Base-by-base conservation (phyloP, 805 yeast species). In the Priceomyces castillae region DNA sequence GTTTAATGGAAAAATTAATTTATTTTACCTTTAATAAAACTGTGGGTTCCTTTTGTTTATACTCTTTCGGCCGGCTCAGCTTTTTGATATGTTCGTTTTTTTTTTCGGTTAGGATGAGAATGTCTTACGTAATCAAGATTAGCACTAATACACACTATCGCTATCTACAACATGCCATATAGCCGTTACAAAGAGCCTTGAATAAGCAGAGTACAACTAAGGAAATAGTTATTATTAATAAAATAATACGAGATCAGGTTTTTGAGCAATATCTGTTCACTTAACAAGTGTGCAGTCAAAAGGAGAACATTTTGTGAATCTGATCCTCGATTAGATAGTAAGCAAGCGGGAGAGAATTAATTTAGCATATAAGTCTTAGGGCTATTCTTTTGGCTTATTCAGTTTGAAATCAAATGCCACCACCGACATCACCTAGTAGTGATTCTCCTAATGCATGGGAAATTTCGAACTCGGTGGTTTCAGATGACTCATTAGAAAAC, bases 391-490 rank as follows among this genome's bases (percentile, higher is more conserved):
- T 23, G 26, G 6, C 9, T 10, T 7, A 23, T 23, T 10, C 10
- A 23, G 10, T 7, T 23, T 12, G 17, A 14, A 16, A 18, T n/a
- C 22, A 26, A 17, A 46, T 46, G 49, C 49, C 49, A 15, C 49
- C 49, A 19, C 49, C 46, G n/a, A 36, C 49, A 9, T 42, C 46
- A 5, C 49, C 49, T 7, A 30, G 41, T 15, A 37, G 42, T 30
- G 35, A 22, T 10, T 28, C 30, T 23, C 41, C 37, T 11, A 18
- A 25, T 15, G 34, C 22, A 2, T 30, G 45, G 41, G 44, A 41
- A 16, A 28, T 41, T 11, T 34, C 41, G 6, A 41, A 37, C 26
- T 34, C 45, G 12, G 33, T 39, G 12, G 26, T 23, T 30, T 41
- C 34, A 9, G 30, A 12, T 14, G 36, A 23, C 16, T 40, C 39